phyloP scores from a whole-genome alignment of 331 rosid species.

The Dryas integrifolia region DNA sequence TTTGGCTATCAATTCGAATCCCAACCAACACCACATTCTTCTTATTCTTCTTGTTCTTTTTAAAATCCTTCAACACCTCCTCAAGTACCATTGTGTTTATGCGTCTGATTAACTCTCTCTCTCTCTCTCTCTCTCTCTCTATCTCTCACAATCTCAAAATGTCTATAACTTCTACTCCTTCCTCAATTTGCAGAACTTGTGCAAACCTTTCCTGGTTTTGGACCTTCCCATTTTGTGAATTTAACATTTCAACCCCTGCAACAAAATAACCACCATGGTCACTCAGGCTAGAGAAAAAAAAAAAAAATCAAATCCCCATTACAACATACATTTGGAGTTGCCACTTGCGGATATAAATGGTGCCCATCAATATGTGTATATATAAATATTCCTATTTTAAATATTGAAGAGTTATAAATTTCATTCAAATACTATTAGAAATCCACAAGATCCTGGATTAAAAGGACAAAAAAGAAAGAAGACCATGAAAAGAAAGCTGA shows the following conservation, averaged over 20 bases:
- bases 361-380: background rate
- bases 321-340: background rate
- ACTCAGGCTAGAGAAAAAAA: slow-evolving; percentile 19
- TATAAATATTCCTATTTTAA: background rate
- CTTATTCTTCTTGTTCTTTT: slow-evolving; percentile 17
- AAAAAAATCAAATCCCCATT: slow-evolving; percentile 11
- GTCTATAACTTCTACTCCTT: slow-evolving; percentile 17
- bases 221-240: slow-evolving; percentile 21
- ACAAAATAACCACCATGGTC: slow-evolving; percentile 31
- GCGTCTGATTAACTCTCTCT: slow-evolving; percentile 21
- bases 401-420: background rate
- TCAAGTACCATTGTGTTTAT: slow-evolving; percentile 44
- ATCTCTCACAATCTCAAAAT: slow-evolving; percentile 15
- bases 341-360: slow-evolving; percentile 26
- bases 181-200: background rate
- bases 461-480: slow-evolving; percentile 1
- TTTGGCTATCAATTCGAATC: slow-evolving; percentile 51
- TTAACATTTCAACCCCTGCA: slow-evolving; percentile 34
- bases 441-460: background rate
- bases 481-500: slow-evolving; percentile 13
- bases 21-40: slow-evolving; percentile 74
- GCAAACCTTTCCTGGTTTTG: background rate
- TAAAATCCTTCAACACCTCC: slow-evolving; percentile 10
- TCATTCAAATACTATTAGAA: slow-evolving; percentile 5
- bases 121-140: slow-evolving; percentile 7